phyloP scores from a whole-genome alignment of 495 filamentous ascomycete genomes.

The Hypoxylon intermedium region DNA sequence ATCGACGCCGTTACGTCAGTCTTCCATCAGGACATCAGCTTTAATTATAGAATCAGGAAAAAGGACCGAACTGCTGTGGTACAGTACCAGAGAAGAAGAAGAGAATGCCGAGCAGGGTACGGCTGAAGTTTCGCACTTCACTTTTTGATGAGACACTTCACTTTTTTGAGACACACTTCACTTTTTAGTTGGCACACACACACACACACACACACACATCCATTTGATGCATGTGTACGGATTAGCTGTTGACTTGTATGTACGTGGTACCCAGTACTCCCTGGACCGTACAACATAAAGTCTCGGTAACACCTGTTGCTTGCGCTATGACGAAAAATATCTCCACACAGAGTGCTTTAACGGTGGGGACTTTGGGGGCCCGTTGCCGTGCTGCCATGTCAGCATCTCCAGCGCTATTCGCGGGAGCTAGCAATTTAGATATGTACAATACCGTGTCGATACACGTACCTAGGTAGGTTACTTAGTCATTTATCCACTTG shows the following conservation, averaged over 20 bases:
- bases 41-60: constrained; percentile 23
- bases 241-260: no score
- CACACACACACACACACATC: no score
- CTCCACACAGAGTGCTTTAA: background rate
- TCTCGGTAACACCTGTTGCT: no score
- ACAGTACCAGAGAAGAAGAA: constrained; percentile 3
- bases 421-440: constrained; percentile 8
- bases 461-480: no score
- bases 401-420: constrained; percentile 22
- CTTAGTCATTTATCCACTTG: no score
- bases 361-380: constrained; percentile 18
- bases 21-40: constrained; percentile 6
- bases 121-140: constrained; percentile 27
- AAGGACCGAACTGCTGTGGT: constrained; percentile 7
- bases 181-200: background rate
- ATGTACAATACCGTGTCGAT: background rate
- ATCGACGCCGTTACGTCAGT: constrained; percentile 30
- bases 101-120: constrained; percentile 12
- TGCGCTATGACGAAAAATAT: no score
- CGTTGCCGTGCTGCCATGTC: background rate
- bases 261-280: no score
- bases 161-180: background rate
- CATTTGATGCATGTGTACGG: no score
- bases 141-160: background rate
- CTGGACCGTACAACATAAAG: no score